Evolutionary conservation across 2,329 filamentous ascomycete species (phyloP).

Genomic region (Fusarium irregulare): DNA sequence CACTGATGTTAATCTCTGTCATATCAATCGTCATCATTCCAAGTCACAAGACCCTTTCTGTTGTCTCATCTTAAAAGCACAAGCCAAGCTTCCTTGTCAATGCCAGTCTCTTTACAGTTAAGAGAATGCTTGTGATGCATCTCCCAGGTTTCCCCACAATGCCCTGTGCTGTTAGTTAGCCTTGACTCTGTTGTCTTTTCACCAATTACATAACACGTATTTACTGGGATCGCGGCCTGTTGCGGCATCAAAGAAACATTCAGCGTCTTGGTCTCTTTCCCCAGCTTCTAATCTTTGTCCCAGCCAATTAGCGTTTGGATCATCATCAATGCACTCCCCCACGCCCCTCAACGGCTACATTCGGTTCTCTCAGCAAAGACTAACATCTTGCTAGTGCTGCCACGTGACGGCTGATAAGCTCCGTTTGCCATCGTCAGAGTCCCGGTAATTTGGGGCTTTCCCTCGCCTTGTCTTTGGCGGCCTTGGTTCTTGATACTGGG

Average conservation of each 20-base stretch:
- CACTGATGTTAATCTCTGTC: neutral
- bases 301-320: slow-evolving; percentile 24
- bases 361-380: slow-evolving; percentile 30
- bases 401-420: slow-evolving; percentile 48
- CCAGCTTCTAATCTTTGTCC: slow-evolving; percentile 29
- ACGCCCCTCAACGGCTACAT: slow-evolving; percentile 42
- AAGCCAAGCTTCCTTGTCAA: slow-evolving; percentile 3
- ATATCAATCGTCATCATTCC: slow-evolving; percentile 14
- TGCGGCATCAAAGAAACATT: slow-evolving; percentile 33
- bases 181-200: neutral
- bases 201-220: slow-evolving; percentile 39
- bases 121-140: slow-evolving; percentile 27
- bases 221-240: slow-evolving; percentile 36
- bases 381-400: slow-evolving; percentile 6
- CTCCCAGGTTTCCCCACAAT: slow-evolving; percentile 37
- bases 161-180: slow-evolving; percentile 21
- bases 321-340: slow-evolving; percentile 1
- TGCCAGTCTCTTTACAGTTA: slow-evolving; percentile 22
- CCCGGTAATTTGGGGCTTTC: slow-evolving; percentile 21
- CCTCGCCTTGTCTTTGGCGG: slow-evolving; percentile 1
- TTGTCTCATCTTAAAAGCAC: slow-evolving; percentile 18
- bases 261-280: neutral
- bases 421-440: slow-evolving; percentile 21
- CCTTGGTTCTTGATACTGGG: neutral
- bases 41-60: slow-evolving; percentile 21